phyloP scores from a whole-genome alignment of 306 rosid genomes.

The Acacia crassicarpa region DNA sequence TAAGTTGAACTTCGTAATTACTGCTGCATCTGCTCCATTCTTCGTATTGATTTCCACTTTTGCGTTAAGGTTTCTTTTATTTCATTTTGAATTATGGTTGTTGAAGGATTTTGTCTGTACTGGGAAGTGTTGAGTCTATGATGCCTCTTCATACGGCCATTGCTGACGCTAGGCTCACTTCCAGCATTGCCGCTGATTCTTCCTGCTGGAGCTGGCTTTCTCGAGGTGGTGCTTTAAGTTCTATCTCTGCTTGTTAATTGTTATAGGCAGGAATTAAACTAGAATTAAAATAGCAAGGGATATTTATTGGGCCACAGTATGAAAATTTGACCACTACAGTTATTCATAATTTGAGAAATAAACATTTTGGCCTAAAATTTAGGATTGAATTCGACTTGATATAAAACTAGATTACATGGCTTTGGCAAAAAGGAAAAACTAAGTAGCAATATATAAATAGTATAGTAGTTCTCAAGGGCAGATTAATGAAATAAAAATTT shows the following conservation, averaged over 20 bases:
- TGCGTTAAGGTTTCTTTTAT: neutral
- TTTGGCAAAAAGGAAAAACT: neutral
- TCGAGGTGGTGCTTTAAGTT: conserved; percentile 50
- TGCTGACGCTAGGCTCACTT: conserved; percentile 84
- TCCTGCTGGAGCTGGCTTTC: conserved; percentile 86
- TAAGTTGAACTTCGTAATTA: neutral
- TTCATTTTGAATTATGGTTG: neutral
- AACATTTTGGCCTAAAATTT: neutral
- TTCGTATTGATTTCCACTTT: neutral
- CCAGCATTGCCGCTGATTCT: conserved; percentile 70
- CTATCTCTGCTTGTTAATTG: neutral
- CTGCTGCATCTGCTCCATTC: neutral
- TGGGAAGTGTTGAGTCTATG: conserved; percentile 73
- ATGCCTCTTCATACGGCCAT: conserved; percentile 86
- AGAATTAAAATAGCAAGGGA: neutral
- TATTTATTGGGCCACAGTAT: neutral
- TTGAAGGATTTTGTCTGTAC: conserved; percentile 55
- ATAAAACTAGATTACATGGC: neutral
- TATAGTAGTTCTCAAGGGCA: neutral
- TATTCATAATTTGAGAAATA: neutral
- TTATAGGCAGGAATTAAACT: neutral
- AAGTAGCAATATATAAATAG: neutral
- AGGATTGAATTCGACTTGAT: neutral
- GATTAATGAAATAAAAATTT: neutral
- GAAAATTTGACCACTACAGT: neutral